Evolutionary conservation across 1,139 yeast genomes (phyloP), one percentile per base, ranked within the genome.

Genomic region (Nakaseomyces nivariensis): DNA sequence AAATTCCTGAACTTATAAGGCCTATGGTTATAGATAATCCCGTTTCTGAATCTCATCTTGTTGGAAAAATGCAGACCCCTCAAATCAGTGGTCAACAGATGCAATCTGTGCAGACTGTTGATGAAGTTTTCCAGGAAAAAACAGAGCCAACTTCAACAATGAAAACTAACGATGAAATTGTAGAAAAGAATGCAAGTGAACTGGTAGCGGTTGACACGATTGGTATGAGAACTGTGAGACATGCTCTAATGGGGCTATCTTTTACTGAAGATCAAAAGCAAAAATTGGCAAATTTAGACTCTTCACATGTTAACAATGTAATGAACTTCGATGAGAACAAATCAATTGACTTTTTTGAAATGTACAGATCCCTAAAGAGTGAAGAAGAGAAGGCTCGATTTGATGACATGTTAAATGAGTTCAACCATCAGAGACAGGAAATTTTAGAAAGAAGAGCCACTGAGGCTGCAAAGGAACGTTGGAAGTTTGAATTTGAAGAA

Each of bases 401-500:
- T 65, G 85, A 86, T 57, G 72, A 71, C 31, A 77, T 82, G 0
- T 68, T 90, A 50, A 89, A 87, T 54, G 68, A 72, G 1, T 79
- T 83, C 59, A 90, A 92, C 56, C 78, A 77, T 51, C 79, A 78
- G 26, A 79, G 98, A 62, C 96, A 92, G 65, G 72, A 79, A 50
- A 76, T 77, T 46, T 67, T 92, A 43, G 98, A 92, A 64, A 74
- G 81, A 34, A 76, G 85, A 52, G 94, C 95, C 4, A 74, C 85
- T 8, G 92, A 85, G 58, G 92, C 92, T 3, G 96, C 97, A 0
- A 80, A 77, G 55, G 87, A 82, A 61, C 84, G 85, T 64, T 92
- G 97, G 97, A 82, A 79, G 61, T 83, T 82, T 58, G 92, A 84
- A 56, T 84, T 79, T 59, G 94, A 87, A 59, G 82, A 79, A 52